Evolutionary conservation across 345 rosid genomes (phyloP).

Genomic region (Melaleuca quinquenervia): DNA sequence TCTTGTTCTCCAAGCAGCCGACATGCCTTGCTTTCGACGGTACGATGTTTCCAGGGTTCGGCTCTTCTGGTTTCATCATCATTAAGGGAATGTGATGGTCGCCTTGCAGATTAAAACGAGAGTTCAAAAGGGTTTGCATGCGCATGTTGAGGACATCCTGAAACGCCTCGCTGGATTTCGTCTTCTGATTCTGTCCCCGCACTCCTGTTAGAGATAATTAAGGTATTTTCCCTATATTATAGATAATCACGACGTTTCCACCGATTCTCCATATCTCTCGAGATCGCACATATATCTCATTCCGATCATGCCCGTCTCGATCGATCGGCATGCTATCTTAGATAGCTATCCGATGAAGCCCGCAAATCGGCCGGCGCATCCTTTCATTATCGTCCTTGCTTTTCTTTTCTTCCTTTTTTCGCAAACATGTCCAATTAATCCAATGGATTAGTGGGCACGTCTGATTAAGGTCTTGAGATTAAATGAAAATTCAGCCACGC

Average conservation of each 20-base stretch:
- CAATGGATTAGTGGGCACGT: neutral
- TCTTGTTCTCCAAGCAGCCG: neutral
- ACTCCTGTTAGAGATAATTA: neutral
- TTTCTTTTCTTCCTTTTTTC: neutral
- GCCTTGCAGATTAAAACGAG: neutral
- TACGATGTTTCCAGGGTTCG: neutral
- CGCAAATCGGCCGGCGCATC: too few species aligned
- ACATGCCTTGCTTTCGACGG: neutral
- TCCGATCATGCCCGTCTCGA: accelerated
- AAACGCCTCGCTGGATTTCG: too few species aligned
- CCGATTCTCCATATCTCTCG: neutral
- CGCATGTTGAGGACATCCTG: too few species aligned
- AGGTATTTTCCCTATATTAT: neutral
- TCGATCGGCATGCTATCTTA: neutral
- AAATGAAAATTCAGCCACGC: neutral
- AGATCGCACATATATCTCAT: neutral
- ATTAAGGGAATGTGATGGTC: neutral
- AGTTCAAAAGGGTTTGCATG: neutral
- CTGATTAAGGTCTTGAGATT: neutral
- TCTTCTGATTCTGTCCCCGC: neutral
- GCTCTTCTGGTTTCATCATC: neutral
- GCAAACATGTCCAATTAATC: neutral
- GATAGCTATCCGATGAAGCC: neutral
- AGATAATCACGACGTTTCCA: neutral
- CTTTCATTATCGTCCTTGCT: too few species aligned